Percentiles rank a stretch among this genome's conserved stretches.
phyloP scores from a whole-genome alignment of 2,329 filamentous ascomycete species.

The Zymoseptoria tritici region DNA sequence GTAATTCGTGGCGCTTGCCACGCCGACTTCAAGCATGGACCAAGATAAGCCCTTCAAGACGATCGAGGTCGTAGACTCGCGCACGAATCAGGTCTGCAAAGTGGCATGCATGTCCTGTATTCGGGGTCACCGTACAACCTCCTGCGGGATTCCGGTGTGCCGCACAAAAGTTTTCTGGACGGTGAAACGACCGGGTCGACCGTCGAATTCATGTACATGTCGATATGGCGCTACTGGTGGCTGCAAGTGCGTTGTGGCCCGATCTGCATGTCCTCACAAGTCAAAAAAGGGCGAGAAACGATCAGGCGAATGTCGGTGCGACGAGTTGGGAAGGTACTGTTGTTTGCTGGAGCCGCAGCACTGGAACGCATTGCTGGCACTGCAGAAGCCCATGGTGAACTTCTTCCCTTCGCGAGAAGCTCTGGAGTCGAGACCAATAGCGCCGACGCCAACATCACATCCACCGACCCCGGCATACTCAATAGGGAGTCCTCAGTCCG shows the following conservation, averaged over 20 bases:
- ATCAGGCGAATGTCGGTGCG: conserved; percentile 27
- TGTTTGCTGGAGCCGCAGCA: conserved; percentile 27
- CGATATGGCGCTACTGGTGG: conserved; percentile 26
- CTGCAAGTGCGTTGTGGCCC: conserved; percentile 29
- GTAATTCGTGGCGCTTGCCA: background rate
- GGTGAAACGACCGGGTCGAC: conserved; percentile 29
- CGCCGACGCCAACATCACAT: conserved; percentile 5
- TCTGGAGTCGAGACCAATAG: conserved; percentile 19
- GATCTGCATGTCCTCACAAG: conserved; percentile 28
- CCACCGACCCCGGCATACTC: conserved; percentile 15
- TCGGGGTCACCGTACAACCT: conserved; percentile 29
- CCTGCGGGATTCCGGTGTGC: conserved; percentile 30
- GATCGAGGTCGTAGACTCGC: conserved; percentile 28
- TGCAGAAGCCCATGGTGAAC: conserved; percentile 24
- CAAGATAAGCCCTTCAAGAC: conserved; percentile 30
- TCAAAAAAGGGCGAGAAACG: conserved; percentile 30
- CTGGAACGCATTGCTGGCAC: conserved; percentile 23
- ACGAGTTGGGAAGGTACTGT: conserved; percentile 29
- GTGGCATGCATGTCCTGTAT: conserved; percentile 32
- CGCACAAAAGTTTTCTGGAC: conserved; percentile 31
- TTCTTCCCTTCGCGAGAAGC: conserved; percentile 24
- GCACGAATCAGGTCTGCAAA: conserved; percentile 28
- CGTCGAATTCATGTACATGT: conserved; percentile 30
- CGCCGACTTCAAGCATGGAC: conserved; percentile 14
- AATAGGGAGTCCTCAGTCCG: conserved; percentile 8